These are phyloP conservation scores for Westerdykella aurantiaca DNA, from an alignment of 2,329 filamentous ascomycete genomes.

Conservation along the genomic window DNA sequence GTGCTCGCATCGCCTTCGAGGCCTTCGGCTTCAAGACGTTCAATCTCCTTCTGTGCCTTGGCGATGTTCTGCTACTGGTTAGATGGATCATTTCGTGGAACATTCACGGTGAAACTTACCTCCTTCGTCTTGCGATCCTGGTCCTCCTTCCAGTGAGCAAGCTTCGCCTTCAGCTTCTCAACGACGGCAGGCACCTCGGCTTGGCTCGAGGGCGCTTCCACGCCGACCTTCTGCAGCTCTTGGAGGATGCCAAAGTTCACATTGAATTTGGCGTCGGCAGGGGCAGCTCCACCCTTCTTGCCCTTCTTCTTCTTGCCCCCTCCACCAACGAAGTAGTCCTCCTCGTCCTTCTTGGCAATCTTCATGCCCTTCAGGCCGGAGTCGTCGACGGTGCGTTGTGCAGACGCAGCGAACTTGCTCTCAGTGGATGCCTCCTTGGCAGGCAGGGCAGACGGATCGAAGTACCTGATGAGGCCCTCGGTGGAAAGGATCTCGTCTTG, in stretches of 20 bases:
- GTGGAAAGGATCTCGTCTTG: slow-evolving; percentile 86
- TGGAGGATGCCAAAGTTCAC: slow-evolving; percentile 88
- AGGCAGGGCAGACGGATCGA: slow-evolving; percentile 65
- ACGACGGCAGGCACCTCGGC: slow-evolving; percentile 71
- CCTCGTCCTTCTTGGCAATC: slow-evolving; percentile 81
- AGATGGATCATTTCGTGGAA: slow-evolving; percentile 3
- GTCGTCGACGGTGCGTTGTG: slow-evolving; percentile 77
- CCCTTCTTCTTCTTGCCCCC: slow-evolving; percentile 88
- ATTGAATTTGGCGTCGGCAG: slow-evolving; percentile 61
- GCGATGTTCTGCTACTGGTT: slow-evolving; percentile 69
- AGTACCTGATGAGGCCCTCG: slow-evolving; percentile 82
- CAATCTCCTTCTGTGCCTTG: slow-evolving; percentile 94
- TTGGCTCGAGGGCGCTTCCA: slow-evolving; percentile 83
- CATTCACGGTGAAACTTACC: slow-evolving; percentile 51
- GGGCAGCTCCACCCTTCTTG: slow-evolving; percentile 62
- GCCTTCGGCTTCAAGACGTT: slow-evolving; percentile 71
- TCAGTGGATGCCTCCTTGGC: slow-evolving; percentile 58
- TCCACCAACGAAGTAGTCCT: slow-evolving; percentile 73
- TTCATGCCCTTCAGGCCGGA: slow-evolving; percentile 79
- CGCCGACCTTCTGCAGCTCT: slow-evolving; percentile 74
- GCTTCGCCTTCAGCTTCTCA: slow-evolving; percentile 89
- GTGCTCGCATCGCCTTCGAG: slow-evolving; percentile 50
- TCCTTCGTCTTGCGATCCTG: slow-evolving; percentile 85
- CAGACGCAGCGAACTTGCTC: slow-evolving; percentile 66
- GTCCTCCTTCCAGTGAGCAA: slow-evolving; percentile 84